Conservation (phyloP, 139 green algal genomes). For the Coelastrella sp. region DNA sequence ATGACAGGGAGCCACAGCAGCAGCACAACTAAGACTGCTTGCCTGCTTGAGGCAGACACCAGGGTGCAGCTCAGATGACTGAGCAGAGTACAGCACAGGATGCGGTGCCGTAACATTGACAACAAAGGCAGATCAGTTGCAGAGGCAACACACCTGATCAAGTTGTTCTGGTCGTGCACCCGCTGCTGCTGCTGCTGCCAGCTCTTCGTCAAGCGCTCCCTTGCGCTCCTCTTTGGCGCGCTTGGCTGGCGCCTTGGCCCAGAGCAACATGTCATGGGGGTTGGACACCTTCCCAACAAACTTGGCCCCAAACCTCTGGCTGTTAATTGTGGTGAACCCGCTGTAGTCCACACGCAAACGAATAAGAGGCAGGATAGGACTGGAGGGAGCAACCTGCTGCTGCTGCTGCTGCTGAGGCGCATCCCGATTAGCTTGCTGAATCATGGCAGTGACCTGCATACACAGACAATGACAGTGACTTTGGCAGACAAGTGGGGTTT, state of each 20-base stretch:
- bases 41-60: not conserved
- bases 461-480: not conserved
- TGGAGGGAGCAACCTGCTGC: not conserved
- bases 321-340: slow-evolving; percentile 96
- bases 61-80: not conserved
- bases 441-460: slow-evolving; percentile 24
- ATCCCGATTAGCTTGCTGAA: slow-evolving; percentile 24
- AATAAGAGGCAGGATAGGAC: slow-evolving; percentile 73
- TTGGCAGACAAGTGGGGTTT: too few relatives aligned
- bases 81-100: not conserved
- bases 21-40: not conserved
- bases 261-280: slow-evolving; percentile 95
- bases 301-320: slow-evolving; percentile 93
- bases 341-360: slow-evolving; percentile 94
- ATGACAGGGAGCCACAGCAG: not conserved
- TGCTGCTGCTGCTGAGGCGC: slow-evolving; percentile 1
- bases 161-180: slow-evolving; percentile 72
- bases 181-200: not conserved
- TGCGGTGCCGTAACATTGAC: not conserved
- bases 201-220: not conserved
- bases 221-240: not conserved
- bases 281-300: slow-evolving; percentile 98
- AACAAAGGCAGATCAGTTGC: not conserved
- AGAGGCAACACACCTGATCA: slow-evolving; percentile 79
- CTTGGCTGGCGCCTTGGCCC: slow-evolving; percentile 77